Base-by-base conservation (phyloP, 2,329 filamentous ascomycete genomes). In the Chrysoporthe puriensis region DNA sequence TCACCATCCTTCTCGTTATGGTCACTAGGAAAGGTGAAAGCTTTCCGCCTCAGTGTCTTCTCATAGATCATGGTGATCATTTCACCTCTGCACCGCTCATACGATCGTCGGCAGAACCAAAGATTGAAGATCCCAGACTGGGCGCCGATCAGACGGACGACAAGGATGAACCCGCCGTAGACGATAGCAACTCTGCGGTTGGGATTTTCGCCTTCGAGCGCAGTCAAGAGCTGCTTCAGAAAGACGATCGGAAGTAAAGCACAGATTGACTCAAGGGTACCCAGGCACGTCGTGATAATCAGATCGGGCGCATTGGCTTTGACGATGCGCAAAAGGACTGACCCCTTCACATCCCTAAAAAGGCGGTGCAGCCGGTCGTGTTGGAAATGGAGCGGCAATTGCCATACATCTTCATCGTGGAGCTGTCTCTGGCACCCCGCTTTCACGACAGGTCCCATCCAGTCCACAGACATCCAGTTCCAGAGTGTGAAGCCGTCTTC, bases 11-110 rank as follows among this genome's bases (percentile, higher is more conserved):
- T 76, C 67, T 72, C 73, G 50, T 71, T 78, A 68, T 62, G 74
- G 56, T 75, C 68, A 52, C 76, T 78, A 3, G 76, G 79, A 54
- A 81, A 79, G 0, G 81, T 81, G 68, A 82, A 82, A 1, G 79
- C 81, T 77, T 93, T 93, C 7, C 91, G 81, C 11, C 87, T 86
- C 14, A 93, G 76, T 0, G 90, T 91, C 77, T 95, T 95, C 73
- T 93, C 91, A 73, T 93, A 93, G 14, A 94, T 84, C 86, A 93
- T 93, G 18, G 91, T 94, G 68, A 95, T 91, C 85, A 95, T 88
- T 78, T 97, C 93, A 4, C 94, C 94, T 60, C 94, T 84, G 5
- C 91, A 93, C 67, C 94, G 83, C 77, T 97, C 94, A 73, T 97
- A 97, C 40, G 88, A 88, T 69, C 94, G 88, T 71, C 94, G 87